phyloP scores from a whole-genome alignment of 306 rosid species.

The Quillaja saponaria region DNA sequence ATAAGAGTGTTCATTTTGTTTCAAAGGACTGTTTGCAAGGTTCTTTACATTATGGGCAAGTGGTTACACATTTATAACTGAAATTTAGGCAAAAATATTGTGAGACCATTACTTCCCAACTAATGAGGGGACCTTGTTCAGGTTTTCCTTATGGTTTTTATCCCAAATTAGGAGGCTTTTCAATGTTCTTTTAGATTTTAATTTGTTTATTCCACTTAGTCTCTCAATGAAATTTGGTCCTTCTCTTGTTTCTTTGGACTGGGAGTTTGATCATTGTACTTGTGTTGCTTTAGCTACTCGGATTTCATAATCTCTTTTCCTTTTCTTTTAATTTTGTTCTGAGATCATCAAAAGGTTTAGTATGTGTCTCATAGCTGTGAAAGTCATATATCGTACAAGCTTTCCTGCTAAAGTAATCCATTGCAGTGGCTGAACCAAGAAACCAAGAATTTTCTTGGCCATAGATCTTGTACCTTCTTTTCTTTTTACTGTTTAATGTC shows the following conservation, averaged over 20 bases:
- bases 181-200: constrained; percentile 2
- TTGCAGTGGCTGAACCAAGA: neutral
- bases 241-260: constrained; percentile 6
- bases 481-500: neutral
- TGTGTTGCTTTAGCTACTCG: neutral
- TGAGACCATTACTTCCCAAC: neutral
- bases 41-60: no score
- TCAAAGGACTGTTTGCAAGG: no score
- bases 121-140: neutral
- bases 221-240: constrained; percentile 6
- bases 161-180: neutral
- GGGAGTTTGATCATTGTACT: constrained; percentile 22
- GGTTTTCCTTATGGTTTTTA: neutral
- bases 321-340: constrained; percentile 3
- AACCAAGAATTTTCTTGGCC: constrained; percentile 3
- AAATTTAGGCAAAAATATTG: no score
- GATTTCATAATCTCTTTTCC: neutral
- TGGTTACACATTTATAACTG: no score
- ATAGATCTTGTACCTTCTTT: neutral
- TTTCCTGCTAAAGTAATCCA: constrained; percentile 1
- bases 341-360: neutral
- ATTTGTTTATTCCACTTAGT: constrained; percentile 8
- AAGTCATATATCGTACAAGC: neutral
- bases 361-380: neutral
- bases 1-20: no score